These are phyloP conservation scores for Hibiscus syriacus DNA, from an alignment of 345 rosid species.

Conservation along the genomic window DNA sequence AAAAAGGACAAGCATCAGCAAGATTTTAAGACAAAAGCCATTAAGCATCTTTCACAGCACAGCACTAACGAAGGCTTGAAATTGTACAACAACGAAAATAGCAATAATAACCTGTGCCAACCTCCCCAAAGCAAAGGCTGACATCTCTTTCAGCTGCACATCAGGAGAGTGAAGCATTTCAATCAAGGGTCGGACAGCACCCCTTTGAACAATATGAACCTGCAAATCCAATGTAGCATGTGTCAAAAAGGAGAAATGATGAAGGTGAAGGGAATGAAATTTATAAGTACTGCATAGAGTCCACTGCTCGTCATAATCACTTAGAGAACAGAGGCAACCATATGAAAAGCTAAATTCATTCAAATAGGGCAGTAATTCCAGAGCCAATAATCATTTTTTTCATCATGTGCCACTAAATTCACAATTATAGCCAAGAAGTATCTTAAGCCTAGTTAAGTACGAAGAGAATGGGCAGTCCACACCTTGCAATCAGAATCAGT, in stretches of 20 bases:
- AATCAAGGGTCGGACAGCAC: slow-evolving; percentile 90
- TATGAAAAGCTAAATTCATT: neutral
- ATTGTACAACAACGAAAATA: neutral
- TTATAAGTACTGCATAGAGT: neutral
- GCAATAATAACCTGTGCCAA: slow-evolving; percentile 79
- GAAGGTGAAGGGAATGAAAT: neutral
- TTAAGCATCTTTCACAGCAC: neutral
- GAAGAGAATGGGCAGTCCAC: slow-evolving; percentile 6
- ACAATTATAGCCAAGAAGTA: neutral
- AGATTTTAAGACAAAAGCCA: neutral
- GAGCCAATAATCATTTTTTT: neutral
- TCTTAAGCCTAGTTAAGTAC: slow-evolving; percentile 1
- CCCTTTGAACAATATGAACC: slow-evolving; percentile 99
- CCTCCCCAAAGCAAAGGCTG: slow-evolving; percentile 99
- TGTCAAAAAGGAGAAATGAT: slow-evolving; percentile 6
- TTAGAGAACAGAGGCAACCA: neutral
- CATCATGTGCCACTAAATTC: neutral
- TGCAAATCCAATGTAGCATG: slow-evolving; percentile 21
- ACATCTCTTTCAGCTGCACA: slow-evolving; percentile 94
- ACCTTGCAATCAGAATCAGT: slow-evolving; percentile 99
- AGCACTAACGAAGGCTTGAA: neutral
- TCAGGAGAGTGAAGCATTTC: slow-evolving; percentile 92
- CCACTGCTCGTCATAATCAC: neutral
- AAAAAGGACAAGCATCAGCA: neutral
- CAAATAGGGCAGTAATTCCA: slow-evolving; percentile 2